Percentiles rank a stretch among this genome's conserved stretches.
These are phyloP conservation scores for Aspergillus calidoustus DNA, from an alignment of 2,329 filamentous ascomycete species.

Conservation along the genomic window DNA sequence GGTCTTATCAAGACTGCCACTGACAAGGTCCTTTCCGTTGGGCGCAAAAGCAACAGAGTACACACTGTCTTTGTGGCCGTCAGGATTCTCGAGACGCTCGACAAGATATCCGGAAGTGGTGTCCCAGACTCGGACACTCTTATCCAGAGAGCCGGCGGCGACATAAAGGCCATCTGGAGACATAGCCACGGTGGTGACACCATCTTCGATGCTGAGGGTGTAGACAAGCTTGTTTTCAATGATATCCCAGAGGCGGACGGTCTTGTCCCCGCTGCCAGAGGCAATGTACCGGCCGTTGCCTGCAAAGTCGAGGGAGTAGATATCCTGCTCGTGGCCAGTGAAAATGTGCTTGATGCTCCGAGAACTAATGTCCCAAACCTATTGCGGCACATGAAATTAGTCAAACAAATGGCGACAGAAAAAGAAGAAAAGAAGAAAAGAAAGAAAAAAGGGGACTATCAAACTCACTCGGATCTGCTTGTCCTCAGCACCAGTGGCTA, in stretches of 20 bases:
- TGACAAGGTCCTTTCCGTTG: slow-evolving; percentile 89
- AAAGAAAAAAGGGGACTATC: no score
- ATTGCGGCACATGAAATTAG: slow-evolving; percentile 11
- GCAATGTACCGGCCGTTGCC: slow-evolving; percentile 92
- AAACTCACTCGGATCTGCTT: slow-evolving; percentile 85
- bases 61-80: slow-evolving; percentile 95
- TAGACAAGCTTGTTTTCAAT: slow-evolving; percentile 80
- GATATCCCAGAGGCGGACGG: slow-evolving; percentile 95
- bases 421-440: neutral
- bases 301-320: slow-evolving; percentile 94
- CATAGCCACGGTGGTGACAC: slow-evolving; percentile 96
- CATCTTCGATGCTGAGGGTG: slow-evolving; percentile 91
- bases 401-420: neutral
- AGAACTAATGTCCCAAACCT: slow-evolving; percentile 93
- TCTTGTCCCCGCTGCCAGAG: slow-evolving; percentile 92
- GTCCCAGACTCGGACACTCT: slow-evolving; percentile 98
- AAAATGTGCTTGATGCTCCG: slow-evolving; percentile 90
- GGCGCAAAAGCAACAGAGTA: slow-evolving; percentile 97
- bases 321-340: slow-evolving; percentile 96
- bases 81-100: slow-evolving; percentile 87
- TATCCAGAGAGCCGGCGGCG: slow-evolving; percentile 91
- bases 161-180: slow-evolving; percentile 94
- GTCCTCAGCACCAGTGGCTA: slow-evolving; percentile 96
- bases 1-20: slow-evolving; percentile 93
- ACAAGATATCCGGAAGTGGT: slow-evolving; percentile 82